Evolutionary conservation across 257 asterid genomes (phyloP).

Genomic region (Primulina huaijiensis): DNA sequence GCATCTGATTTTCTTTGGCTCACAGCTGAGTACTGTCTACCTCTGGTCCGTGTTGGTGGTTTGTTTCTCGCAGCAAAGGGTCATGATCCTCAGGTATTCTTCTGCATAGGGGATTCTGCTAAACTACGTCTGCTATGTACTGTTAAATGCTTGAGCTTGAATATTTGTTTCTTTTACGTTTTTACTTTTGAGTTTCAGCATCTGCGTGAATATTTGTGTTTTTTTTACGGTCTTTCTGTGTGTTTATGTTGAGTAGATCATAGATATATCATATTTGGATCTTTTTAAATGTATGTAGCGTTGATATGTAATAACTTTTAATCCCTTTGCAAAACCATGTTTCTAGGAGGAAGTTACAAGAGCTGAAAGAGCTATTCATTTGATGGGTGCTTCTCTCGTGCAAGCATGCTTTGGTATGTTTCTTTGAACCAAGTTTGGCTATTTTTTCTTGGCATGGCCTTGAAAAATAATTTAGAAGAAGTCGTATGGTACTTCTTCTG

Average conservation of each 20-base stretch:
- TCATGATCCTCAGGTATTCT: constrained; percentile 74
- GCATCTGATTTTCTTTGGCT: constrained; percentile 22
- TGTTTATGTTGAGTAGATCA: not conserved
- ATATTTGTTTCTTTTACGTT: not conserved
- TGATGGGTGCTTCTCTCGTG: constrained; percentile 85
- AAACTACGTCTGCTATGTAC: constrained; percentile 11
- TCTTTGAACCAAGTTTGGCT: constrained; percentile 11
- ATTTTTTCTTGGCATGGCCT: too few relatives aligned
- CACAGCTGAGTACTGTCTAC: constrained; percentile 90
- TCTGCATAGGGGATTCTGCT: not conserved
- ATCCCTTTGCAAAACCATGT: constrained; percentile 8
- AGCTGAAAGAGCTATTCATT: constrained; percentile 73
- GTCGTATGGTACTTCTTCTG: constrained; percentile 6
- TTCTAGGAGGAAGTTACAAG: constrained; percentile 78
- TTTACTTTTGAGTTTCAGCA: not conserved
- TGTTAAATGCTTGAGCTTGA: constrained; percentile 18
- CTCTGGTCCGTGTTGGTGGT: constrained; percentile 90
- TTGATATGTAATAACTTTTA: constrained; percentile 1
- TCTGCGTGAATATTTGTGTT: not conserved
- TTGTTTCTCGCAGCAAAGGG: constrained; percentile 93
- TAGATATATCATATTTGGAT: constrained; percentile 7
- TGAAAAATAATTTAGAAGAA: too few relatives aligned
- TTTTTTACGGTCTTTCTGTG: not conserved
- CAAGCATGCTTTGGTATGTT: constrained; percentile 63
- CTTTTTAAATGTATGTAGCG: constrained; percentile 12